These are phyloP conservation scores for Fusarium xyrophilum DNA, from an alignment of 2,329 filamentous ascomycete genomes.

Conservation along the genomic window DNA sequence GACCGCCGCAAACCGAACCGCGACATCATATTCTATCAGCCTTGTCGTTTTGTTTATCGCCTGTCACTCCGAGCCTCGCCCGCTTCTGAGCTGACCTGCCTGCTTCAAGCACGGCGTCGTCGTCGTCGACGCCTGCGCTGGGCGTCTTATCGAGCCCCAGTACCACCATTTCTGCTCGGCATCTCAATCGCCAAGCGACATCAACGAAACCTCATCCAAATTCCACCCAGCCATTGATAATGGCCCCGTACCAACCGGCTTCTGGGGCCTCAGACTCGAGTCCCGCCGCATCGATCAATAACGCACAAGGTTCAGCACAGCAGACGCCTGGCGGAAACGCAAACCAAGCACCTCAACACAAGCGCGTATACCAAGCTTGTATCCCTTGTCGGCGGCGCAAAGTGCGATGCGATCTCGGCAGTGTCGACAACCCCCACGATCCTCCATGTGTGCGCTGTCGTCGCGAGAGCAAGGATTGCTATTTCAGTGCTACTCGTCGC, in stretches of 20 bases:
- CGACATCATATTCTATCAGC: conserved; percentile 25
- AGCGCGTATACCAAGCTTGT: conserved; percentile 69
- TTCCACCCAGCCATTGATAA: conserved; percentile 8
- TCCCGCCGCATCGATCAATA: conserved; percentile 35
- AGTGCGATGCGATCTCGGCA: conserved; percentile 69
- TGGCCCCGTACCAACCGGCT: conserved; percentile 39
- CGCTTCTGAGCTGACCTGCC: conserved; percentile 15
- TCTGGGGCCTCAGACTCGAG: conserved; percentile 39
- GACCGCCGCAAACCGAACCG: conserved; percentile 49
- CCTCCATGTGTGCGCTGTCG: conserved; percentile 93
- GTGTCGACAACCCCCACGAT: conserved; percentile 91
- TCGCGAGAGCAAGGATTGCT: conserved; percentile 95
- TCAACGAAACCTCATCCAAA: conserved; percentile 9
- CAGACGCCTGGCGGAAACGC: conserved; percentile 27
- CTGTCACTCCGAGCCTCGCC: conserved; percentile 8
- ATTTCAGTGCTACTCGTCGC: conserved; percentile 91
- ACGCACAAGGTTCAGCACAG: conserved; percentile 33
- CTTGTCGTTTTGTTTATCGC: conserved; percentile 10
- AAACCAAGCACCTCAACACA: conserved; percentile 53
- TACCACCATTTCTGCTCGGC: conserved; percentile 16
- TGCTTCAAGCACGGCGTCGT: conserved; percentile 11
- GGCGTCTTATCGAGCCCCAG: conserved; percentile 13
- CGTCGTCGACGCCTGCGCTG: conserved; percentile 5
- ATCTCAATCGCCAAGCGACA: conserved; percentile 2
- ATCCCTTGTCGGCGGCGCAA: conserved; percentile 68